Conservation (phyloP, 164 flowering plant species). For the Buxus sempervirens region DNA sequence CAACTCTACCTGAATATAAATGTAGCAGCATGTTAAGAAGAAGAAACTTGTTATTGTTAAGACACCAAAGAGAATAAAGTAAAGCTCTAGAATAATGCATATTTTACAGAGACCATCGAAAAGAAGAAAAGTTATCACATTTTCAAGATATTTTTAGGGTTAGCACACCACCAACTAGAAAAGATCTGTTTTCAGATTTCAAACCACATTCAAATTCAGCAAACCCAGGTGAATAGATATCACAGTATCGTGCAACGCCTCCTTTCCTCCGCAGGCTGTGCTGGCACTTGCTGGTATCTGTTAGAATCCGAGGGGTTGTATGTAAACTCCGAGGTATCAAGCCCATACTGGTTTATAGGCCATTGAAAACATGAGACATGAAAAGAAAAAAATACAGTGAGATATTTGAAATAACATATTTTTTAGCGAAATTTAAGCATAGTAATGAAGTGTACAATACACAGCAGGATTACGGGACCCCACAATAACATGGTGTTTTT, state of each 20-base stretch:
- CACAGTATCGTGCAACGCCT: slow-evolving; percentile 74
- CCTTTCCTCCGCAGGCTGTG: slow-evolving; percentile 58
- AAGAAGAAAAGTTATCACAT: slow-evolving; percentile 1
- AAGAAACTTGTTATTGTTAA: background rate
- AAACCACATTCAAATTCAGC: background rate
- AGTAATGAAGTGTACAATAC: background rate
- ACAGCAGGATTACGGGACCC: background rate
- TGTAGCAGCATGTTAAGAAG: background rate
- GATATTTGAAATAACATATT: background rate
- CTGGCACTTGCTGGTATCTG: slow-evolving; percentile 50
- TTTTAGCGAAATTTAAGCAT: background rate
- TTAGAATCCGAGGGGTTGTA: slow-evolving; percentile 72
- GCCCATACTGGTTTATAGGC: slow-evolving; percentile 59
- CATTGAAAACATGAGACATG: background rate
- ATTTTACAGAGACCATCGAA: slow-evolving; percentile 20
- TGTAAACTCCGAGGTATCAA: slow-evolving; percentile 81
- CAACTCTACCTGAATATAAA: background rate
- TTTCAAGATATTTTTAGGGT: background rate
- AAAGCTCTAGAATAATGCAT: slow-evolving; percentile 14
- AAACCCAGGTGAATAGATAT: slow-evolving; percentile 11
- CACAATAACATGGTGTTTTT: too few relatives aligned
- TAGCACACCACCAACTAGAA: slow-evolving; percentile 17
- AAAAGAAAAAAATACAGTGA: background rate
- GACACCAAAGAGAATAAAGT: background rate
- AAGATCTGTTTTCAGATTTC: slow-evolving; percentile 14